These are phyloP conservation scores for Cercospora brassicicola DNA, from an alignment of 2,329 filamentous ascomycete genomes.

Conservation along the genomic window DNA sequence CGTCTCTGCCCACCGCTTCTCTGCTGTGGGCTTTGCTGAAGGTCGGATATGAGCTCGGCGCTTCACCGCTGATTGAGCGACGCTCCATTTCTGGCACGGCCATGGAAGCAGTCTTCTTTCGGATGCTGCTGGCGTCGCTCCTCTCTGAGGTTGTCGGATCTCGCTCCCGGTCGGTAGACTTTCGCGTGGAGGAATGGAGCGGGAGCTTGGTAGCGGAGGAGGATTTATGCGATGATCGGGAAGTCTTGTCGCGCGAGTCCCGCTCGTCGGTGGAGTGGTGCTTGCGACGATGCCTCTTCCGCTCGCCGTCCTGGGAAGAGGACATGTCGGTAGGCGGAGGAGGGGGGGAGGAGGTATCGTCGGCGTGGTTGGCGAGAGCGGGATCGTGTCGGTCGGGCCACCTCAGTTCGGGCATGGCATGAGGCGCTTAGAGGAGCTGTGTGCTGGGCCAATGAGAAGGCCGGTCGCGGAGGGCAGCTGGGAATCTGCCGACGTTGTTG, in stretches of 20 bases:
- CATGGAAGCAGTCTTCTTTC: constrained; percentile 23
- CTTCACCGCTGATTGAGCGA: constrained; percentile 39
- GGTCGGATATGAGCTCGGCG: constrained; percentile 67
- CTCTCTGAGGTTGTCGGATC: constrained; percentile 22
- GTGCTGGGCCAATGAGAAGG: constrained; percentile 3
- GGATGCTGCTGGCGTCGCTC: constrained; percentile 7
- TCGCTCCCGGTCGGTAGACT: constrained; percentile 31
- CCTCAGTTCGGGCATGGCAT: constrained; percentile 6
- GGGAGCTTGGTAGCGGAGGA: constrained; percentile 32
- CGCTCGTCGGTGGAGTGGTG: constrained; percentile 30
- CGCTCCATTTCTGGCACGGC: constrained; percentile 52
- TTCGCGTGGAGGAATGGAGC: constrained; percentile 24
- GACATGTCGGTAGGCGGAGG: constrained; percentile 24
- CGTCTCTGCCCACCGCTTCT: constrained; percentile 66
- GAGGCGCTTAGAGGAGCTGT: constrained; percentile 4
- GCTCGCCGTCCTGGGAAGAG: constrained; percentile 29
- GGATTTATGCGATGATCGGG: constrained; percentile 31
- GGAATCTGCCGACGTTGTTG: background rate
- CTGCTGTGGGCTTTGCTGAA: constrained; percentile 92
- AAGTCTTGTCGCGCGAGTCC: constrained; percentile 34
- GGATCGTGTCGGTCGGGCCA: constrained; percentile 4
- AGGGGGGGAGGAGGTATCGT: background rate
- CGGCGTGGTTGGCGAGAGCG: background rate
- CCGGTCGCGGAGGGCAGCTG: background rate
- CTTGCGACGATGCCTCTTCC: constrained; percentile 32